phyloP scores from a whole-genome alignment of 306 rosid genomes.

The Acacia crassicarpa region DNA sequence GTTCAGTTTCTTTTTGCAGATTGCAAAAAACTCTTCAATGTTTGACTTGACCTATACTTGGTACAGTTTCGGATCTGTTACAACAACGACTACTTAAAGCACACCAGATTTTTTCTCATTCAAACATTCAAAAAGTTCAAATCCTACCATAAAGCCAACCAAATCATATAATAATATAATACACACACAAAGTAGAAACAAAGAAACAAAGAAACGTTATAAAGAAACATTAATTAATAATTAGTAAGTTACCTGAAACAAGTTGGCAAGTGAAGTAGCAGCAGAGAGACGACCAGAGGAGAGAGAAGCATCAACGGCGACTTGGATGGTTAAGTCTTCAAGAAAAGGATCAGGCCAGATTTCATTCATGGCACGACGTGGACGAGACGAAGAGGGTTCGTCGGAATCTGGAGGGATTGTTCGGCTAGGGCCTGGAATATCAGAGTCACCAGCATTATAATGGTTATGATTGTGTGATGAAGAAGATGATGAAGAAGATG shows the following conservation, averaged over 20 bases:
- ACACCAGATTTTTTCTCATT: slow-evolving; percentile 4
- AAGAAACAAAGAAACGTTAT: no score
- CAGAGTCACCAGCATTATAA: not conserved
- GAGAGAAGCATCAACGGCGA: slow-evolving; percentile 71
- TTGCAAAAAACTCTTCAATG: slow-evolving; percentile 30
- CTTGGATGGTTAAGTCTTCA: slow-evolving; percentile 66
- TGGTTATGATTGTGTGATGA: not conserved
- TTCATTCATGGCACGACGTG: slow-evolving; percentile 56
- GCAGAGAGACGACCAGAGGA: slow-evolving; percentile 59
- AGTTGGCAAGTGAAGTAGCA: slow-evolving; percentile 63
- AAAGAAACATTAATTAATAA: no score
- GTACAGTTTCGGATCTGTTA: slow-evolving; percentile 46
- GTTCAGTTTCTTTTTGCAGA: slow-evolving; percentile 37
- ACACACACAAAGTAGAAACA: no score
- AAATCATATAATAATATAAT: not conserved
- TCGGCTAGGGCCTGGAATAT: slow-evolving; percentile 40
- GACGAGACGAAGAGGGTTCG: slow-evolving; percentile 72
- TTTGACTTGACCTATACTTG: slow-evolving; percentile 56
- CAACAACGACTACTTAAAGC: slow-evolving; percentile 24
- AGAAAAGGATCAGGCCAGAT: slow-evolving; percentile 69
- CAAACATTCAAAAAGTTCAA: not conserved
- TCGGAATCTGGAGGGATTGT: slow-evolving; percentile 32
- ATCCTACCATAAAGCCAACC: not conserved
- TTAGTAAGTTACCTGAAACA: slow-evolving; percentile 62
- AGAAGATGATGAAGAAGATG: slow-evolving; percentile 35